Evolutionary conservation across 257 asterid species (phyloP), one percentile per base, ranked within the genome.

Genomic region (Knoxia roxburghii): DNA sequence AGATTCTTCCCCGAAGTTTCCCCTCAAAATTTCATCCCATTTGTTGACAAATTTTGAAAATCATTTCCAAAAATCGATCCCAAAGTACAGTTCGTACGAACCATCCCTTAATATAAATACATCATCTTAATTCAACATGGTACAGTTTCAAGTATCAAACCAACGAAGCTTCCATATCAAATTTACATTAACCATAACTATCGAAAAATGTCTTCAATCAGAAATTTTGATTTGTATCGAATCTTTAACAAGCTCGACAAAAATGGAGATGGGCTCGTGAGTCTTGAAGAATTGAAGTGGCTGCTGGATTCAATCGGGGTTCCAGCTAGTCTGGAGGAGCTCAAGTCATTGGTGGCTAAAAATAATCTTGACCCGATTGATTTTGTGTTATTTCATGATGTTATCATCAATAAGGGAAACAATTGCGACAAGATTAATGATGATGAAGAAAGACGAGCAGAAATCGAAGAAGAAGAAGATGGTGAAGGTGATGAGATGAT

Each of bases 191-290:
- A n/a, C n/a, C n/a, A n/a, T n/a, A n/a, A n/a, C n/a, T n/a, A n/a
- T n/a, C n/a, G n/a, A 37, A 55, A 39, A 43, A 64, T 64, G 56
- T 27, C 54, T 27, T 20, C 57, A 8, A 46, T 43, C 24, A 64
- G 23, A 43, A 26, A 39, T 7, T 15, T 49, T 15, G 56, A 43
- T 43, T 46, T 48, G 41, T 49, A 64, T 13, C 57, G 57, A 24
- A 64, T 64, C 46, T 64, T 64, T 43, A 27, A 64, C 6, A 41
- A 7, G 18, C 68, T 64, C 4, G 68, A 67, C 63, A 67, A 23
- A 27, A 53, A 67, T 39, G 53, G 53, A 7, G 63, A 53, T 40
- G 45, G 64, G 2, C 26, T 30, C n/a, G 71, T 67, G 7, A 45
- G 68, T 57, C 56, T 64, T 11, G 68, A 64, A 15, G 68, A 64